Conservation (phyloP, 1,139 yeast genomes). For the Pichia sp. region DNA sequence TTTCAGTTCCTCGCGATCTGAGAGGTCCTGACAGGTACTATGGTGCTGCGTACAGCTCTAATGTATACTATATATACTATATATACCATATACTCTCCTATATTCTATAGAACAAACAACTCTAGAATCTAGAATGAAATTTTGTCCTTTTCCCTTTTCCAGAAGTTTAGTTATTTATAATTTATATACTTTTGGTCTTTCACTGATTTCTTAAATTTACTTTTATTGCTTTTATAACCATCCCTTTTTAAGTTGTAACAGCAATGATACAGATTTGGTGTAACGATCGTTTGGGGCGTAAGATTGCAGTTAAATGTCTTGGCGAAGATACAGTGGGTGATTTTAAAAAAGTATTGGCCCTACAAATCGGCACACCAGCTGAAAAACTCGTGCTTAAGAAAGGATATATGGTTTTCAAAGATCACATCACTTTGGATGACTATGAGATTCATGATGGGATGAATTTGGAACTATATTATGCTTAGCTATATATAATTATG, state of each 20-base stretch:
- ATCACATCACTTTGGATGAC: constrained; percentile 85
- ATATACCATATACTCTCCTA: too few relatives aligned
- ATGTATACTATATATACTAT: too few relatives aligned
- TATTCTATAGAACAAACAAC: too few relatives aligned
- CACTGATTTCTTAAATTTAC: background rate
- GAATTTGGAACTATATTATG: constrained; percentile 75
- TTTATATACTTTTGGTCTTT: background rate
- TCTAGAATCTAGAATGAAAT: too few relatives aligned
- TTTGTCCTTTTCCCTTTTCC: too few relatives aligned
- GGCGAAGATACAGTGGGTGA: constrained; percentile 89
- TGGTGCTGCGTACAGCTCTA: too few relatives aligned
- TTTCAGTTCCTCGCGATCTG: too few relatives aligned
- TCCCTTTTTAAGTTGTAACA: background rate
- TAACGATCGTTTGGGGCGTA: constrained; percentile 74
- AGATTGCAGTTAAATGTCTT: constrained; percentile 78
- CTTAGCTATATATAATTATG: constrained; percentile 27
- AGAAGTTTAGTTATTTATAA: too few relatives aligned
- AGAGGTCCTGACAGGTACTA: too few relatives aligned
- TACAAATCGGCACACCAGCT: constrained; percentile 72
- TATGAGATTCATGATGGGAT: constrained; percentile 91
- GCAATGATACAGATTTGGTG: constrained; percentile 45
- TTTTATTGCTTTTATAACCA: too few relatives aligned
- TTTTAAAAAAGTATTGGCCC: constrained; percentile 73
- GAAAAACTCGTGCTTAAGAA: constrained; percentile 67
- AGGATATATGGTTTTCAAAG: constrained; percentile 76